A percentile compares a stretch with the other conserved stretches of the same genome.
Evolutionary conservation across 345 rosid species (phyloP).

Genomic region (Lepidium africanum): DNA sequence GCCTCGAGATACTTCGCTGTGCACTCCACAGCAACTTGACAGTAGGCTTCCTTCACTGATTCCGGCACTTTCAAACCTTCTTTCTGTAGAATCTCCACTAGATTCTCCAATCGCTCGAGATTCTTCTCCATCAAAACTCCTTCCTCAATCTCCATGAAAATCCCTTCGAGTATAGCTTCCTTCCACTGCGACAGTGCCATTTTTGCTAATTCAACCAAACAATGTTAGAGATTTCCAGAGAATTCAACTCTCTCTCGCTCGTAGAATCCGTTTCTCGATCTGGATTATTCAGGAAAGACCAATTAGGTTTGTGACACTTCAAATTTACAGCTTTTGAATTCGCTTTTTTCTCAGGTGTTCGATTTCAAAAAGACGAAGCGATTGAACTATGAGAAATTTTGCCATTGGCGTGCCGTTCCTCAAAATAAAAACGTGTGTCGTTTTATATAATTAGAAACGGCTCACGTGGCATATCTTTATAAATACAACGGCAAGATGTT

Average conservation of each 20-base stretch:
- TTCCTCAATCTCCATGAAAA: conserved; percentile 27
- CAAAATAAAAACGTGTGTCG: neutral
- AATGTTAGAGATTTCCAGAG: conserved; percentile 15
- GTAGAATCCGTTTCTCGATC: conserved; percentile 6
- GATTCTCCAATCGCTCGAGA: conserved; percentile 38
- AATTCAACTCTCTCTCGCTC: neutral
- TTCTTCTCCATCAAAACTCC: conserved; percentile 33
- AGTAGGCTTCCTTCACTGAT: conserved; percentile 47
- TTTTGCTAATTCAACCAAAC: neutral
- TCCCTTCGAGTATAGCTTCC: conserved; percentile 32
- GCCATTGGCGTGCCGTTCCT: neutral
- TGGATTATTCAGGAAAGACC: neutral
- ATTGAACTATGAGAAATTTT: neutral
- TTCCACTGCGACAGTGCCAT: conserved; percentile 33
- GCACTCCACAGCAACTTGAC: conserved; percentile 53
- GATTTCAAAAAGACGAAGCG: neutral
- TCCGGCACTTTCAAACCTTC: conserved; percentile 25
- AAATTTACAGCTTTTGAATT: neutral
- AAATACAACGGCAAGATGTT: conserved; percentile 3
- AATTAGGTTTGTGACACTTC: conserved; percentile 9
- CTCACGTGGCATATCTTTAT: neutral
- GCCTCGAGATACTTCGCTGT: conserved; percentile 34
- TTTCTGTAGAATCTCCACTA: conserved; percentile 34
- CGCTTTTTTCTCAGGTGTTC: neutral
- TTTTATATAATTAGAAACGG: neutral